Percentiles rank a stretch among this genome's conserved stretches.
Evolutionary conservation across 495 filamentous ascomycete genomes (phyloP).

Genomic region (Lepidopterella palustris): DNA sequence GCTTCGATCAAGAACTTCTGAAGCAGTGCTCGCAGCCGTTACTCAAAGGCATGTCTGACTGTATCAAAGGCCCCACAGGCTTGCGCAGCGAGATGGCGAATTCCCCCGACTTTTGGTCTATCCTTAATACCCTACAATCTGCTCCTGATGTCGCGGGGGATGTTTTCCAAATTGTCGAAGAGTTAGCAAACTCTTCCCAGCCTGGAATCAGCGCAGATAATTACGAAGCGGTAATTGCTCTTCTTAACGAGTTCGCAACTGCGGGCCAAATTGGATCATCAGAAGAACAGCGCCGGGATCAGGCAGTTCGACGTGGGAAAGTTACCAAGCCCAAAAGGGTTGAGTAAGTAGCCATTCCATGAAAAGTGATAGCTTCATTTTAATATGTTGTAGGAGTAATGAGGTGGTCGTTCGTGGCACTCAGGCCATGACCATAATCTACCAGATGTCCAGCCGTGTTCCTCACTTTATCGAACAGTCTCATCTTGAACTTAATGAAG

Average conservation of each 20-base stretch:
- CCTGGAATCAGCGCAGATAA: conserved; percentile 89
- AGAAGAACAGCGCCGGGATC: conserved; percentile 73
- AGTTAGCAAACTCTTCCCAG: conserved; percentile 55
- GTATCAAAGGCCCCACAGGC: conserved; percentile 65
- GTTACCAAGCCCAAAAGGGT: conserved; percentile 40
- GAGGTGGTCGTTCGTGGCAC: conserved; percentile 69
- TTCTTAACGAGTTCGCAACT: conserved; percentile 85
- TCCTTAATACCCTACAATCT: conserved; percentile 66
- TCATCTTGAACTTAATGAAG: conserved; percentile 82
- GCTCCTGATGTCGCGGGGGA: conserved; percentile 61
- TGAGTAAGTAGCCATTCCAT: conserved; percentile 23
- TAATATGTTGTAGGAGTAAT: conserved; percentile 53
- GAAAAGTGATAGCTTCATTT: conserved; percentile 44
- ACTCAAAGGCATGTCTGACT: conserved; percentile 70
- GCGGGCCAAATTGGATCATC: conserved; percentile 74
- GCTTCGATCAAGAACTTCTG: conserved; percentile 69
- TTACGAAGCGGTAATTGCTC: conserved; percentile 73
- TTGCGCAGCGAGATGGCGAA: conserved; percentile 88
- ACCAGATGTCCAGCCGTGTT: conserved; percentile 69
- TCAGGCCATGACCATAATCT: conserved; percentile 73
- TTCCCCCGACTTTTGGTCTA: conserved; percentile 96
- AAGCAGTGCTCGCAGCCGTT: conserved; percentile 68
- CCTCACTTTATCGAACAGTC: conserved; percentile 84
- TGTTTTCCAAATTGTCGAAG: conserved; percentile 78
- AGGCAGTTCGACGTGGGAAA: conserved; percentile 44